These are phyloP conservation scores for Rhododendron ferrugineum DNA, from an alignment of 148 eudicot genomes.

Conservation along the genomic window DNA sequence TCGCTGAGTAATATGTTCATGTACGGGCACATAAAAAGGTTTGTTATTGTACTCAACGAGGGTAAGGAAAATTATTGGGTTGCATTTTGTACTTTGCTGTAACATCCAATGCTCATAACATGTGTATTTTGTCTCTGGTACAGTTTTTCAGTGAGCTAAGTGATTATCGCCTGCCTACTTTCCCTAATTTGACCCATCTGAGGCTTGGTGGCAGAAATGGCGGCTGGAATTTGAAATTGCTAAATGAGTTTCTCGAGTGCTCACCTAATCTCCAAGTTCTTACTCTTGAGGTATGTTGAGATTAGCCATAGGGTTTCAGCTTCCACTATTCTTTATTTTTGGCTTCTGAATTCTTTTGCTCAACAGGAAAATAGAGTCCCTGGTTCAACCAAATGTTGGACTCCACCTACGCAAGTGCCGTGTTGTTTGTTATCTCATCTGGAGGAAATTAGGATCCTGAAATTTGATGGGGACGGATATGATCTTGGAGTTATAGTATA, in stretches of 20 bases:
- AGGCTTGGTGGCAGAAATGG: neutral
- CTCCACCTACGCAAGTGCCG: neutral
- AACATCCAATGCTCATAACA: neutral
- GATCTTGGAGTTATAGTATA: neutral
- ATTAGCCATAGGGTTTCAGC: neutral
- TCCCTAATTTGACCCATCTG: constrained; percentile 4
- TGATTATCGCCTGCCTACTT: neutral
- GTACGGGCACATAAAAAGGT: neutral
- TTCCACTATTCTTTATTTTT: neutral
- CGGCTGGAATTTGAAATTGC: neutral
- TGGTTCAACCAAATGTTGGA: neutral
- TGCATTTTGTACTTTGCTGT: neutral
- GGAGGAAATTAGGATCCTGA: neutral
- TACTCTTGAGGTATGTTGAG: constrained; percentile 6
- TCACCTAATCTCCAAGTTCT: constrained; percentile 6
- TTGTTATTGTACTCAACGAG: neutral
- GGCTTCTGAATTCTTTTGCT: neutral
- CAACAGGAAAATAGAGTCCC: neutral
- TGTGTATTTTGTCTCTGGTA: neutral
- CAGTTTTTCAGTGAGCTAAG: neutral
- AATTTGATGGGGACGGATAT: neutral
- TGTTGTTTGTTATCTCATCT: neutral
- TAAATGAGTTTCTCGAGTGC: constrained; percentile 2
- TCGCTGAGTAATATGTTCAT: neutral
- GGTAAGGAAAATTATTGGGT: neutral